A percentile compares a stretch with the other conserved stretches of the same genome.
These are phyloP conservation scores for Saccharomycopsis oosterbeekiorum DNA, from an alignment of 805 yeast species.

Conservation along the genomic window DNA sequence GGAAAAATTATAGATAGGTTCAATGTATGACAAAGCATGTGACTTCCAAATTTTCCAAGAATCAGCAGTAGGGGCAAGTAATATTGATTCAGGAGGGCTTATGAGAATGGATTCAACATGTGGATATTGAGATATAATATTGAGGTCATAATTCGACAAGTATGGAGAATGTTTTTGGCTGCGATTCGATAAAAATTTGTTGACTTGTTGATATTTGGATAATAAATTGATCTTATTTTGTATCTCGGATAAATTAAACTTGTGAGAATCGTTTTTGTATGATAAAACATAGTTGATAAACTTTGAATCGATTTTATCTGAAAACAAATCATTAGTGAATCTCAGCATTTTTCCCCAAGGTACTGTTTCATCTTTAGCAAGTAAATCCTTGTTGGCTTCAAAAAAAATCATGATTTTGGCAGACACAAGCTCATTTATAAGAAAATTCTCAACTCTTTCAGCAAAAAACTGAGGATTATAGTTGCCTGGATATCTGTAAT, in stretches of 20 bases:
- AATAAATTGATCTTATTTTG: conserved; percentile 10
- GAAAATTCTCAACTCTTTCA: not conserved
- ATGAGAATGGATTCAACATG: not conserved
- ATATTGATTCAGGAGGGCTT: not conserved
- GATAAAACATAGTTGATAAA: conserved; percentile 25
- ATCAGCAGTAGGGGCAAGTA: not conserved
- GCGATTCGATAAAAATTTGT: not conserved
- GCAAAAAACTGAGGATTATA: not conserved
- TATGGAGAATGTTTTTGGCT: not conserved
- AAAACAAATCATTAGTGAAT: conserved; percentile 25
- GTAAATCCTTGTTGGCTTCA: conserved; percentile 14
- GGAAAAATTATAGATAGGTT: conserved; percentile 76
- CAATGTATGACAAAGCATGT: not conserved
- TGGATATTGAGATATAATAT: not conserved
- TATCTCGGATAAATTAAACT: conserved; percentile 4
- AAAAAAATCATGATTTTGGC: conserved; percentile 28
- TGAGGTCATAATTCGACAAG: not conserved
- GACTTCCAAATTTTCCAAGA: not conserved
- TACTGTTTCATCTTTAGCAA: not conserved
- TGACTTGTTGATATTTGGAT: conserved; percentile 8
- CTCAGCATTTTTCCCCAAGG: conserved; percentile 5
- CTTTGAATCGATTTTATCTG: conserved; percentile 30
- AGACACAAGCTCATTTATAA: conserved; percentile 32
- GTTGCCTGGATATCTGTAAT: not conserved
- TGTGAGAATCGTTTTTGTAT: not conserved